Conservation (phyloP, 768 basidiomycete species). For the Suillus tomentosus region DNA sequence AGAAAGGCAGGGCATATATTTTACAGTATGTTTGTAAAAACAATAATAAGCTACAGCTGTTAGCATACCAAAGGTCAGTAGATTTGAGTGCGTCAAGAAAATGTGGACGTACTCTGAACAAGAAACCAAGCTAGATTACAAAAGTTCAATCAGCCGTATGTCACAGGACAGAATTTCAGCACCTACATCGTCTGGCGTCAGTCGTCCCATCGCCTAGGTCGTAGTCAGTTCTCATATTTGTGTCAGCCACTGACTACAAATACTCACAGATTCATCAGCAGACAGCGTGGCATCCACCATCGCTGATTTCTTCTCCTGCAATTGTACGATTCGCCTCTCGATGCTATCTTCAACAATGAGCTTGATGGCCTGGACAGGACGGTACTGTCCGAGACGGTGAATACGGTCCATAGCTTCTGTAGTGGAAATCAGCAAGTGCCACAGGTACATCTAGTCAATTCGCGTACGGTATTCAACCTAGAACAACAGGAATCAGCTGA, state of each 20-base stretch:
- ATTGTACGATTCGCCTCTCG: constrained; percentile 87
- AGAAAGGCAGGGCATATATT: not conserved
- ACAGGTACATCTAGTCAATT: not conserved
- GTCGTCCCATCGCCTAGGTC: constrained; percentile 82
- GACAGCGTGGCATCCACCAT: constrained; percentile 92
- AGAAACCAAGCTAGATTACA: constrained; percentile 41
- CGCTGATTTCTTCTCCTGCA: constrained; percentile 97
- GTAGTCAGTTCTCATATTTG: constrained; percentile 18
- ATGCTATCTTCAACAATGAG: constrained; percentile 96
- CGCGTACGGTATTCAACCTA: constrained; percentile 79
- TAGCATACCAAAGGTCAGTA: not conserved
- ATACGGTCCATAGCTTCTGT: constrained; percentile 97
- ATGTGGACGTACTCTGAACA: constrained; percentile 43
- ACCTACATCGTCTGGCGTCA: constrained; percentile 82
- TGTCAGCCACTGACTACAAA: not conserved
- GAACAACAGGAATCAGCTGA: not conserved
- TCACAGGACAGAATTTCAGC: constrained; percentile 3
- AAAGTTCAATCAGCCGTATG: constrained; percentile 12
- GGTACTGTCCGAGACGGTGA: constrained; percentile 91
- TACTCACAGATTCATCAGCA: constrained; percentile 71
- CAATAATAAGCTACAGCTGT: not conserved
- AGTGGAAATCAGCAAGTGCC: constrained; percentile 5
- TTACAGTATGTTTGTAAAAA: not conserved
- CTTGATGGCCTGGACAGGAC: constrained; percentile 93
- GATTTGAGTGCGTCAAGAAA: not conserved